phyloP scores from a whole-genome alignment of 129 eudicot species.

The Cynara cardunculus region DNA sequence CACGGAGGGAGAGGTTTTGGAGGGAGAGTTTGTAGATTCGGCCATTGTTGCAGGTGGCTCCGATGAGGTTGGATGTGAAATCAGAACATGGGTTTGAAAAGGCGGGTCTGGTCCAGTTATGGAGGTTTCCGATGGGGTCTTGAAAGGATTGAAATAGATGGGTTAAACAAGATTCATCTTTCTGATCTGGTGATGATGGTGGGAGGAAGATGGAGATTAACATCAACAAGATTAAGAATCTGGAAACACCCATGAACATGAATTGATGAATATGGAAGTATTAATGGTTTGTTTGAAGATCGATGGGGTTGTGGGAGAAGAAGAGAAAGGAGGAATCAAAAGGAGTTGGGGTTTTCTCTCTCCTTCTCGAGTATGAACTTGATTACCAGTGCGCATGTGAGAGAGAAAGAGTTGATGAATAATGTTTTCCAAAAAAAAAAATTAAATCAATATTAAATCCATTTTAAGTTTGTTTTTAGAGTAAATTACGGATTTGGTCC shows the following conservation, averaged over 20 bases:
- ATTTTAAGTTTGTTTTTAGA: neutral
- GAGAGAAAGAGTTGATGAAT: neutral
- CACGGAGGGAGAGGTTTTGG: constrained; percentile 23
- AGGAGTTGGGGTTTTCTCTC: neutral
- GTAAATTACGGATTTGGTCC: neutral
- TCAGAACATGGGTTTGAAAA: constrained; percentile 38
- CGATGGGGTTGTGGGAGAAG: neutral
- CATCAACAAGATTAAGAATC: neutral
- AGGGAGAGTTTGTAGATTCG: constrained; percentile 47
- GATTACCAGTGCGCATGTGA: neutral
- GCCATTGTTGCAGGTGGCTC: constrained; percentile 51
- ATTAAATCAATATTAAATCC: neutral
- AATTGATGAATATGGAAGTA: neutral
- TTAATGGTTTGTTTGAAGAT: too few relatives aligned
- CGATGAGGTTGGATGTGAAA: constrained; percentile 35
- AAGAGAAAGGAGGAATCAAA: too few relatives aligned
- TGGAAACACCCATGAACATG: neutral
- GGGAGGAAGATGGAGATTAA: constrained; percentile 6
- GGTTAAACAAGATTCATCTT: constrained; percentile 38
- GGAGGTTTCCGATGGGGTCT: constrained; percentile 32
- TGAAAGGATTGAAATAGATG: constrained; percentile 26
- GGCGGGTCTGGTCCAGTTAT: constrained; percentile 30
- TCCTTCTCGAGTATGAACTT: neutral
- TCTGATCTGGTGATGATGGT: constrained; percentile 22
- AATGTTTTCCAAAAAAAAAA: neutral